Conservation (phyloP, 2,329 filamentous ascomycete genomes). For the Hawksworthiomyces lignivorus region DNA sequence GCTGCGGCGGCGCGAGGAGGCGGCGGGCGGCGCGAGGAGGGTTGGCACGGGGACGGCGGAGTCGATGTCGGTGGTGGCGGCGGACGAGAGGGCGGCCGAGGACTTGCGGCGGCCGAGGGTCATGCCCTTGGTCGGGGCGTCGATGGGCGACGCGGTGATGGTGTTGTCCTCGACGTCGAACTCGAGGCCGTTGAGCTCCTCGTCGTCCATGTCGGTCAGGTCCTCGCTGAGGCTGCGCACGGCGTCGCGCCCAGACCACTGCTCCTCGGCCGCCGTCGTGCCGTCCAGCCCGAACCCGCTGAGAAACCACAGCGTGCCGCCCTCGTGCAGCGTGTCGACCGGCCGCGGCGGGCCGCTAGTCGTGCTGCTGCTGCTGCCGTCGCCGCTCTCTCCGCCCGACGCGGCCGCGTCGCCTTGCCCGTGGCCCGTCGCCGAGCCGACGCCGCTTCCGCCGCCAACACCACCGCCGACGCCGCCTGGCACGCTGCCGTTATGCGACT, state of each 20-base stretch:
- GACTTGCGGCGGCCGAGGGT: slow-evolving; percentile 7
- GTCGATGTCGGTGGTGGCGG: background rate
- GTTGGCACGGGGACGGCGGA: background rate
- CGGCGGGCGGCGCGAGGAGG: background rate
- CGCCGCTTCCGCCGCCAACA: background rate
- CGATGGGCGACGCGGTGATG: slow-evolving; percentile 31
- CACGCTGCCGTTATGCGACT: slow-evolving; percentile 48
- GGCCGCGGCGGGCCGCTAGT: slow-evolving; percentile 29
- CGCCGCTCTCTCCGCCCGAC: no score
- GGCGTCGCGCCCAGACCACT: slow-evolving; percentile 63
- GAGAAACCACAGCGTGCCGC: slow-evolving; percentile 85
- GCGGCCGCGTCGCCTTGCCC: background rate
- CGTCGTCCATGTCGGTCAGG: slow-evolving; percentile 85
- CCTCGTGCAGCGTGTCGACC: slow-evolving; percentile 53
- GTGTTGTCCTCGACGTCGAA: slow-evolving; percentile 44
- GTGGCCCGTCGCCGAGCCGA: no score
- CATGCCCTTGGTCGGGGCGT: slow-evolving; percentile 1
- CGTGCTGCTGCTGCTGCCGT: background rate
- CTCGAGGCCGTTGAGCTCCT: slow-evolving; percentile 67
- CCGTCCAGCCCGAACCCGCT: slow-evolving; percentile 70
- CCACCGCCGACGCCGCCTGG: slow-evolving; percentile 21
- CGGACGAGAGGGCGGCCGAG: background rate
- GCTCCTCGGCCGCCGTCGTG: slow-evolving; percentile 70
- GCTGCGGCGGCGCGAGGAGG: slow-evolving; percentile 7
- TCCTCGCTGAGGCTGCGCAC: slow-evolving; percentile 68